A percentile compares a stretch with the other conserved stretches of the same genome.
Conservation (phyloP, 768 basidiomycete species). For the Bullera alba region DNA sequence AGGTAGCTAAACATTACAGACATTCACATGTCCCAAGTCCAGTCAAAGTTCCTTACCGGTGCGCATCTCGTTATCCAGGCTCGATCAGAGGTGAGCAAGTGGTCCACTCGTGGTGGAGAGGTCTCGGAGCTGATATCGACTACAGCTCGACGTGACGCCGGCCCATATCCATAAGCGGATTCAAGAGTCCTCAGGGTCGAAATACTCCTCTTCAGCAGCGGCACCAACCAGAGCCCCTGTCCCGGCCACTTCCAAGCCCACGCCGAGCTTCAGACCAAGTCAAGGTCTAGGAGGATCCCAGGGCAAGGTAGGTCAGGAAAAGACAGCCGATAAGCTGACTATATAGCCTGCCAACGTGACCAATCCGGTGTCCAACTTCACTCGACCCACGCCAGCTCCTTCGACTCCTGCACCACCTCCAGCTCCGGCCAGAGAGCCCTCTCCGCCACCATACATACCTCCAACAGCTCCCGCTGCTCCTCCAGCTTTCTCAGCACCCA, state of each 20-base stretch:
- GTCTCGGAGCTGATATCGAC: background rate
- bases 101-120: too few species aligned
- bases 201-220: conserved; percentile 72
- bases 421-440: conserved; percentile 19
- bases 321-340: conserved; percentile 11
- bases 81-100: conserved; percentile 22
- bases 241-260: conserved; percentile 56
- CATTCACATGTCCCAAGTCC: conserved; percentile 71
- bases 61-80: conserved; percentile 49
- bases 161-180: conserved; percentile 74
- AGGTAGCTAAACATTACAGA: conserved; percentile 42
- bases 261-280: conserved; percentile 58
- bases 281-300: conserved; percentile 35
- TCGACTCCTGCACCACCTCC: conserved; percentile 13
- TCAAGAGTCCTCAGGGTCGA: conserved; percentile 82
- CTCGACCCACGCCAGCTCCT: conserved; percentile 48
- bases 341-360: conserved; percentile 45
- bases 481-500: conserved; percentile 15
- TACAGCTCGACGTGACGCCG: conserved; percentile 71
- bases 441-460: conserved; percentile 27
- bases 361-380: conserved; percentile 41
- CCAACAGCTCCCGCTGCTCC: conserved; percentile 26
- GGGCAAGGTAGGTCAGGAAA: conserved; percentile 24
- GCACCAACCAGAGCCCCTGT: conserved; percentile 10
- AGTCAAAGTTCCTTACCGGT: conserved; percentile 66